A percentile compares a stretch with the other conserved stretches of the same genome.
These are phyloP conservation scores for Camellia granthamiana DNA, from an alignment of 148 eudicot genomes.

Conservation along the genomic window DNA sequence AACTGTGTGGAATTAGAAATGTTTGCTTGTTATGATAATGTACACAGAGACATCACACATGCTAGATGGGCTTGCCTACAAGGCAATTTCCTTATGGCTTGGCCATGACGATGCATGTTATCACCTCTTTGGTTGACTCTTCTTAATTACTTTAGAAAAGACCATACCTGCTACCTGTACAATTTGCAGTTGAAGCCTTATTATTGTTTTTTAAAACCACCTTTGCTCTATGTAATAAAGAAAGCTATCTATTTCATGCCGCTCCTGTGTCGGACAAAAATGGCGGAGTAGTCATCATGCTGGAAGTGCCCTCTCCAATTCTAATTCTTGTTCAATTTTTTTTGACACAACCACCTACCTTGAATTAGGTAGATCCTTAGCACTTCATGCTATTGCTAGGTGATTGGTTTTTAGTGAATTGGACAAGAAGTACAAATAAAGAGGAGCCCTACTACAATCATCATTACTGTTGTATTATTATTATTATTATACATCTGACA, in stretches of 20 bases:
- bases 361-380: slow-evolving; percentile 6
- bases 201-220: too few relatives aligned
- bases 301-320: background rate
- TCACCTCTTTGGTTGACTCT: background rate
- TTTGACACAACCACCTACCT: background rate
- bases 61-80: background rate
- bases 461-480: background rate
- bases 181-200: background rate
- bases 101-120: background rate
- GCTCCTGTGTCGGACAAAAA: background rate
- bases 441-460: slow-evolving; percentile 1
- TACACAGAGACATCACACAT: background rate
- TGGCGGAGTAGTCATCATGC: background rate
- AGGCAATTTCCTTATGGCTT: background rate
- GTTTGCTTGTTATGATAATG: background rate
- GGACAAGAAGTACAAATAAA: slow-evolving; percentile 2
- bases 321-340: background rate
- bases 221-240: too few relatives aligned
- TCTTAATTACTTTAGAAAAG: background rate
- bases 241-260: background rate
- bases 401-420: background rate
- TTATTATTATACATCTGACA: background rate
- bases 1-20: background rate
- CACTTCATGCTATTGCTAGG: background rate
- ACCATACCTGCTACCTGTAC: background rate